Base-by-base conservation (phyloP, 108 stramenopile species). In the Mayamaea pseudoterrestris region DNA sequence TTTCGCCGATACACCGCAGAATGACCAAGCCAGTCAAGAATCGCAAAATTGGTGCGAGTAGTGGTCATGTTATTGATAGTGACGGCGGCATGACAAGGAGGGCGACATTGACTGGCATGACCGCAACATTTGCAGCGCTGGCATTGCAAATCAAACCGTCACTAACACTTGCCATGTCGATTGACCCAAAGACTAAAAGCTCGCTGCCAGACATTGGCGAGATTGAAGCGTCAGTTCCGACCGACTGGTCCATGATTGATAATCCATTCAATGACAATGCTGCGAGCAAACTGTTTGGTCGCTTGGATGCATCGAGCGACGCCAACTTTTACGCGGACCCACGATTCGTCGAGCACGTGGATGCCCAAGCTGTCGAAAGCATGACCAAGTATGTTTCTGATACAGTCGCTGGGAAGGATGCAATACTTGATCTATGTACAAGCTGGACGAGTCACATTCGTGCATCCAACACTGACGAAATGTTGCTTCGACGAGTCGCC, bases 281-380 rank as follows among this genome's bases (percentile, higher is more conserved):
- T 30, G 57, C 50, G 0, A 20, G 20, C 5, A 60, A 37, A 7
- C 3, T 27, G 20, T 83, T 89, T 62, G 55, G 61, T 17, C 60
- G 82, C 35, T 50, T 89, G 16, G 87, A 89, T 47, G 47, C 76
- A 12, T 58, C 63, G 13, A 64, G 74, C 2, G 87, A 89, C 49
- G 46, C 63, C 17, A 44, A 68, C 4, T 89, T 89, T 39, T 89
- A 89, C 41, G 12, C 68, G 1, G 77, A 79, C 40, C 79, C 87
- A 5, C 59, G 87, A 34, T 89, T 83, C 52, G 81, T 81, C 6
- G 87, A 89, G 43, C 87, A 89, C 57, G 80, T 89, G 12, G 87
- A 89, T 51, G 77, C 60, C 17, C 66, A 71, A 24, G 87, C 87
- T 4, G 87, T 83, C 11, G 49, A 81, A 39, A 39, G 61, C 16